A percentile compares a stretch with the other conserved stretches of the same genome.
Evolutionary conservation across 352 stramenopile species (phyloP).

Genomic region (Pythium pectinolyticum): DNA sequence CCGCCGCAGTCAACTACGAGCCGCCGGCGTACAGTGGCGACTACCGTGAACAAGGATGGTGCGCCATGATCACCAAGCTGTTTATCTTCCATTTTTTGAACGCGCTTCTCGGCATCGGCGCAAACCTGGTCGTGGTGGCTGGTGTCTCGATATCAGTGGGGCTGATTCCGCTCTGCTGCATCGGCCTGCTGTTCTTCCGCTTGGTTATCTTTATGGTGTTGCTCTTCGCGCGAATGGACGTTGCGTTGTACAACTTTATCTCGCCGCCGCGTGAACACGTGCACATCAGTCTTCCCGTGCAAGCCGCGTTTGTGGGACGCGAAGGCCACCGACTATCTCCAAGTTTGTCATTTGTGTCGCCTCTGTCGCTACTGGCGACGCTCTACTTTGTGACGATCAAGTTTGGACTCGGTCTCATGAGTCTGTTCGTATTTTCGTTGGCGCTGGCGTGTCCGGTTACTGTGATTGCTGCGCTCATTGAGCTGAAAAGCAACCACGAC

Average conservation of each 20-base stretch:
- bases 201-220: conserved; percentile 43
- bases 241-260: conserved; percentile 63
- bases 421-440: conserved; percentile 35
- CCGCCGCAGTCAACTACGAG: conserved; percentile 19
- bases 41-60: conserved; percentile 27
- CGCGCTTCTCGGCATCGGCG: conserved; percentile 43
- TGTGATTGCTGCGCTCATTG: conserved; percentile 21
- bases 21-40: conserved; percentile 25
- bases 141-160: conserved; percentile 38
- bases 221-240: conserved; percentile 51
- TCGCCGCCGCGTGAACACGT: conserved; percentile 46
- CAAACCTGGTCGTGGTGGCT: conserved; percentile 49
- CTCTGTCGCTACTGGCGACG: conserved; percentile 47
- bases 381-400: conserved; percentile 72
- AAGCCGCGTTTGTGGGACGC: conserved; percentile 35
- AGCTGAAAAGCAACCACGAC: no score
- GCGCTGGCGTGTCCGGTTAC: conserved; percentile 32
- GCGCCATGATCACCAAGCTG: conserved; percentile 49
- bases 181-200: conserved; percentile 68
- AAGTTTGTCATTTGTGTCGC: conserved; percentile 50
- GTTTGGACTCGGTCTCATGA: conserved; percentile 48
- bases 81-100: conserved; percentile 62
- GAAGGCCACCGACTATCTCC: conserved; percentile 46
- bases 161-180: conserved; percentile 59
- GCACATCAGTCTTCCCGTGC: conserved; percentile 38